These are phyloP conservation scores for Vigna angularis DNA, from an alignment of 306 rosid genomes.

Conservation along the genomic window DNA sequence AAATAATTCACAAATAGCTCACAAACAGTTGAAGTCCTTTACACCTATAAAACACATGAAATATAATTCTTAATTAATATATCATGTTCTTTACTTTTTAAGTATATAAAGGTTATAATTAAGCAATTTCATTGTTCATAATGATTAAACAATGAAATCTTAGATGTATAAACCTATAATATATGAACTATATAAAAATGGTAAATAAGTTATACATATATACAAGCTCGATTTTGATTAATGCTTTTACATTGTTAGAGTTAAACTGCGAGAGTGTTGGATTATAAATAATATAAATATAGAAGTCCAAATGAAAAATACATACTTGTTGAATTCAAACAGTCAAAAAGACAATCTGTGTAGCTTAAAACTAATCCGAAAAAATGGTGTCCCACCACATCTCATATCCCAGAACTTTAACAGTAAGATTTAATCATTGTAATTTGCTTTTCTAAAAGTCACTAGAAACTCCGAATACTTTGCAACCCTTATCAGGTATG, in stretches of 20 bases:
- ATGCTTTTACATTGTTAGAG: not conserved
- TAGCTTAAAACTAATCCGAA: not conserved
- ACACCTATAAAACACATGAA: too few relatives aligned
- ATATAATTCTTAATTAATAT: too few relatives aligned
- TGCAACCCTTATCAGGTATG: not conserved
- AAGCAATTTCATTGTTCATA: too few relatives aligned
- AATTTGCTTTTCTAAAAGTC: slow-evolving; percentile 42
- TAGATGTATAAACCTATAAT: too few relatives aligned
- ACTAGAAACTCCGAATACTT: not conserved
- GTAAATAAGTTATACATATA: too few relatives aligned
- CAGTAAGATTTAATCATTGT: slow-evolving; percentile 27
- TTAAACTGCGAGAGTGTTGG: not conserved
- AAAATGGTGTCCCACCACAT: slow-evolving; percentile 38
- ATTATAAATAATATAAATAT: not conserved
- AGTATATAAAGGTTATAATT: too few relatives aligned
- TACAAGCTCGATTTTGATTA: too few relatives aligned
- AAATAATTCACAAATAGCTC: too few relatives aligned
- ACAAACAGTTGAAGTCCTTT: too few relatives aligned
- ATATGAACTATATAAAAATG: too few relatives aligned
- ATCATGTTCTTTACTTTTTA: too few relatives aligned
- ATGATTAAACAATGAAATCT: too few relatives aligned
- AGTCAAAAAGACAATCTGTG: slow-evolving; percentile 31
- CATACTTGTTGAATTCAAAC: not conserved
- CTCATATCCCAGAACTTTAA: slow-evolving; percentile 24
- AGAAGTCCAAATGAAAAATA: not conserved